These are phyloP conservation scores for Closterium sp. DNA, from an alignment of 139 green algal species.

Conservation along the genomic window DNA sequence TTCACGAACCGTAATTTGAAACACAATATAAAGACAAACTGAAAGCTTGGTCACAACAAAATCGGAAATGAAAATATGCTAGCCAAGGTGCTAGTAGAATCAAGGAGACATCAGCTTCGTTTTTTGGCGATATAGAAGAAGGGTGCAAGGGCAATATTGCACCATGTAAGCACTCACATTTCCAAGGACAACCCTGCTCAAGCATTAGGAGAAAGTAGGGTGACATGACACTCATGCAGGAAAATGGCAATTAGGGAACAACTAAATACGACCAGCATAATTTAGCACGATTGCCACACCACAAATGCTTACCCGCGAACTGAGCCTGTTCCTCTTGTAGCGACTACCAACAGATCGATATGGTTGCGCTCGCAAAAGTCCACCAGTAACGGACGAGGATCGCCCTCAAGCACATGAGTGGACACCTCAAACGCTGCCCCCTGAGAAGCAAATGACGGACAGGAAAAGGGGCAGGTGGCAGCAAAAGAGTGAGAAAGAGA, in stretches of 20 bases:
- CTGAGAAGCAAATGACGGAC: not conserved
- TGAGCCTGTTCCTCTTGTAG: not conserved
- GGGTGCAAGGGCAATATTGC: not conserved
- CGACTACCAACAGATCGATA: not conserved
- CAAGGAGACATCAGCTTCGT: not conserved
- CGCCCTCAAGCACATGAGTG: not conserved
- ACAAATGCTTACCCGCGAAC: not conserved
- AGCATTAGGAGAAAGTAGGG: not conserved
- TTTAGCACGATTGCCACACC: too few relatives aligned
- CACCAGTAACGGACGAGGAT: not conserved
- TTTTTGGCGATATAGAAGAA: not conserved
- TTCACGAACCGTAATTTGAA: not conserved
- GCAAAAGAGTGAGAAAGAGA: not conserved
- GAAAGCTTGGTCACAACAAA: not conserved
- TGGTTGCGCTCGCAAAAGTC: not conserved
- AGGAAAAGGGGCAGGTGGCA: not conserved
- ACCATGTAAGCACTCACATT: not conserved
- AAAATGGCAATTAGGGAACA: too few relatives aligned
- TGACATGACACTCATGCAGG: not conserved
- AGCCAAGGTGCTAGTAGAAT: not conserved
- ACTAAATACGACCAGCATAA: not conserved
- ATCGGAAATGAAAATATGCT: too few relatives aligned
- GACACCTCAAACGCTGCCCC: not conserved
- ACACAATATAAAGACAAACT: not conserved
- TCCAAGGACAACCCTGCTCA: not conserved